Base-by-base conservation (phyloP, 805 yeast genomes). In the Blastobotrys attinorum region DNA sequence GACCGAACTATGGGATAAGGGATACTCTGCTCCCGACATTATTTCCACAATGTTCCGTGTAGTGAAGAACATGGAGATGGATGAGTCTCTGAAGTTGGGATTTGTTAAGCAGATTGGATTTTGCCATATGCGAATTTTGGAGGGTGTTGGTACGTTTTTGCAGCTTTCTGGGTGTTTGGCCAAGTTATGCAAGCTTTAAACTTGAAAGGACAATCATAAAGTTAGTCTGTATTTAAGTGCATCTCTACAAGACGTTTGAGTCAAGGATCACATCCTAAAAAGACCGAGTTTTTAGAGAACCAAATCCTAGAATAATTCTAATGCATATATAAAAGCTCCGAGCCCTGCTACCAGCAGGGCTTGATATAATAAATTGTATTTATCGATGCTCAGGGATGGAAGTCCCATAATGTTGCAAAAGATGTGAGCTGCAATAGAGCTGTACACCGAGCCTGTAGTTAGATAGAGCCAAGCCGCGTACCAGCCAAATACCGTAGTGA, bases 21-120 rank as follows among this genome's bases (percentile, higher is more conserved):
- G 98, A 4, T 92, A 90, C 61, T 80, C 90, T 11, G 92, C 96
- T 0, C 84, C 87, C 22, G 98, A 92, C 64, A 85, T 92, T 35
- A 87, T 89, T 3, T 81, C 95, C 1, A 88, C 95, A 44, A 77
- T 89, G 56, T 92, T 92, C 66, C 76, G 85, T 50, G 97, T 92
- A 7, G 76, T 87, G 22, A 90, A 89, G 64, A 76, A 82, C 1
- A 57, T 92, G 47, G 78, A 73, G 6, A 36, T 47, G 15, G 66
- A 86, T 6, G 97, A 92, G 59, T 72, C 71, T 40, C 71, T 69
- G 44, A 67, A 95, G 50, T 68, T 92, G 47, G 90, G 83, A 47
- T 74, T 83, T 58, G 81, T 92, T 51, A 79, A 80, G 58, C 88
- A 84, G 54, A 86, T 92, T 37, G 98, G 98, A 3, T 77, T 83